Conservation (phyloP, 225 moss, liverwort and hornwort species). For the Takakia lepidozioides region DNA sequence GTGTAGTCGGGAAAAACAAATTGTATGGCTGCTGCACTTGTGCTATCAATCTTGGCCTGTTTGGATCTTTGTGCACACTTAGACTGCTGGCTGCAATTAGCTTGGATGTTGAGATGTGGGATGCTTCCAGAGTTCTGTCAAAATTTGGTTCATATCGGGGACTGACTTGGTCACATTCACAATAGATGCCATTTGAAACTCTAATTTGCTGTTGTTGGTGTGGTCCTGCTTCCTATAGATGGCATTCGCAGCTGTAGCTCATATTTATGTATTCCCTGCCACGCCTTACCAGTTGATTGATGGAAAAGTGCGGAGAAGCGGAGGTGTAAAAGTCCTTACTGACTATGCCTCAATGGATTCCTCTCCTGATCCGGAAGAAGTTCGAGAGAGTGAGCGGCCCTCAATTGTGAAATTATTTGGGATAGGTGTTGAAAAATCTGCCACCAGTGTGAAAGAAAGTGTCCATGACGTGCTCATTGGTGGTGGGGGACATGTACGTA, state of each 20-base stretch:
- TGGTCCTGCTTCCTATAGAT: too few species aligned
- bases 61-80: too few species aligned
- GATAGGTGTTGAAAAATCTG: constrained; percentile 48
- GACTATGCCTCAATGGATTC: constrained; percentile 95
- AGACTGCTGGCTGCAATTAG: too few species aligned
- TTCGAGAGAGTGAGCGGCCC: constrained; percentile 82
- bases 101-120: too few species aligned
- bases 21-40: too few species aligned
- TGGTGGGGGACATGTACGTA: constrained; percentile 88
- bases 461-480: constrained; percentile 89
- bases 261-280: constrained; percentile 89
- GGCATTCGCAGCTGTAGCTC: constrained; percentile 88
- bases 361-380: constrained; percentile 92
- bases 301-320: constrained; percentile 73
- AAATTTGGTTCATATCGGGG: too few species aligned
- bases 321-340: constrained; percentile 77
- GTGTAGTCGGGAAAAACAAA: too few species aligned
- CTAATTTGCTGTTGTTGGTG: too few species aligned
- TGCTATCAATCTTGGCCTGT: too few species aligned
- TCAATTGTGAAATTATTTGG: constrained; percentile 57
- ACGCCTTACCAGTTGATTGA: constrained; percentile 78
- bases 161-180: too few species aligned
- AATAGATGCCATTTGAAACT: too few species aligned
- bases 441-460: constrained; percentile 86
- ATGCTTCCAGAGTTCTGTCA: too few species aligned